Evolutionary conservation across 192 early-diverging fungal genomes (phyloP), one percentile per base, ranked within the genome.

Genomic region (Phlyctochytrium bullatum): DNA sequence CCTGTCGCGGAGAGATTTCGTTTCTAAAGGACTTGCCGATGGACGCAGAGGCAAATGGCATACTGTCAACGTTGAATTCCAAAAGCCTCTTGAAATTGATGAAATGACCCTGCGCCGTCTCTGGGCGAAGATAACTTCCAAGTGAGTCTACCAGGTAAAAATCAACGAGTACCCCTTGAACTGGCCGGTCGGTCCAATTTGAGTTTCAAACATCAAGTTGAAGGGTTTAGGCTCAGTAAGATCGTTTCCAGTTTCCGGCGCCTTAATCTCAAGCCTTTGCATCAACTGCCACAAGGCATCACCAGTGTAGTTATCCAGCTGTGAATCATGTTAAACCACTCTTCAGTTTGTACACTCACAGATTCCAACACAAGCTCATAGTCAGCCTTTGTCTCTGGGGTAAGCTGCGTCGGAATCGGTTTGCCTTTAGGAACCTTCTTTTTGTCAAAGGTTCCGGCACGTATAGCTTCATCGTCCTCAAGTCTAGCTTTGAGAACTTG

Each of bases 91-190:
- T 93, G 72, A 99, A 99, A 86, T 98, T 98, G 63, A 99, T 78
- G 76, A 99, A 99, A 78, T 99, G 97, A 72, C 97, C 97, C 83
- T 99, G 97, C 32, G 97, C 96, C n/a, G 97, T 99, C 80, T 99
- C 97, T 47, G 97, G 97, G 27, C 97, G 89, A 66, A 99, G 85
- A 78, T 89, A 98, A 62, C 88, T 88, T 27, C 67, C n/a, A n/a
- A n/a, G n/a, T n/a, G n/a, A n/a, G n/a, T n/a, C n/a, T n/a, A n/a
- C n/a, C n/a, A n/a, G n/a, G 50, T 17, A 67, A 61, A 25, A 57
- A 20, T 2, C 27, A 79, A 61, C 33, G 17, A 36, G 64, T 83
- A 89, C 68, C 94, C 93, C 80, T 93, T 92, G 71, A 93, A 79
- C 33, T 94, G 86, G 60, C 97, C 97, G 40, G 96, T 96, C 60